Evolutionary conservation across 1,284 basidiomycete species (phyloP).

Genomic region (Ceratobasidium theobromae): DNA sequence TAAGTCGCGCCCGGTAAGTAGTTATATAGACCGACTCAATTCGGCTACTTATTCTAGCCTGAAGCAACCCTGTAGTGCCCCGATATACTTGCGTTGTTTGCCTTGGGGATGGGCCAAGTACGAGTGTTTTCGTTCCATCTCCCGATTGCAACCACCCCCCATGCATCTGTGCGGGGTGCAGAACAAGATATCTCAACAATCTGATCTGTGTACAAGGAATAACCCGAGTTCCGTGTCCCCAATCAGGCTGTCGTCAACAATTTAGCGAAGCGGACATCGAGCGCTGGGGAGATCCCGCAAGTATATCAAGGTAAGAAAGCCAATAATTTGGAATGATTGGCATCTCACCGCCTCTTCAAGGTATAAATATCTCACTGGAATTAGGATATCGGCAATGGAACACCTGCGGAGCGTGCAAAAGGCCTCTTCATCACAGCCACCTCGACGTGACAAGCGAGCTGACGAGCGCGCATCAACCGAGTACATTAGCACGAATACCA

Average conservation of each 20-base stretch:
- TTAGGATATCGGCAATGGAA: background rate
- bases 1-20: too few species aligned
- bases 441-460: constrained; percentile 4
- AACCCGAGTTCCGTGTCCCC: constrained; percentile 11
- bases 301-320: background rate
- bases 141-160: constrained; percentile 1
- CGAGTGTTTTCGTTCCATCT: constrained; percentile 2
- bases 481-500: constrained; percentile 5
- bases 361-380: background rate
- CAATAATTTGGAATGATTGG: background rate
- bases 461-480: constrained; percentile 23
- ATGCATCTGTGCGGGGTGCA: constrained; percentile 7
- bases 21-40: too few species aligned
- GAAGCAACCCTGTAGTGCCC: background rate
- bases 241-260: constrained; percentile 1
- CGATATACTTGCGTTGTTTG: background rate
- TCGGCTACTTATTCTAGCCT: too few species aligned
- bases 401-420: background rate
- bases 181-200: background rate
- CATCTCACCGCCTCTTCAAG: background rate
- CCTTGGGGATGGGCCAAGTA: background rate
- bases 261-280: constrained; percentile 4
- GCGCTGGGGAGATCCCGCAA: constrained; percentile 10
- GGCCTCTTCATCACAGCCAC: too few species aligned
- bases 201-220: constrained; percentile 4